A percentile compares a stretch with the other conserved stretches of the same genome.
Conservation (phyloP, 495 filamentous ascomycete genomes). For the Thozetella sp. region DNA sequence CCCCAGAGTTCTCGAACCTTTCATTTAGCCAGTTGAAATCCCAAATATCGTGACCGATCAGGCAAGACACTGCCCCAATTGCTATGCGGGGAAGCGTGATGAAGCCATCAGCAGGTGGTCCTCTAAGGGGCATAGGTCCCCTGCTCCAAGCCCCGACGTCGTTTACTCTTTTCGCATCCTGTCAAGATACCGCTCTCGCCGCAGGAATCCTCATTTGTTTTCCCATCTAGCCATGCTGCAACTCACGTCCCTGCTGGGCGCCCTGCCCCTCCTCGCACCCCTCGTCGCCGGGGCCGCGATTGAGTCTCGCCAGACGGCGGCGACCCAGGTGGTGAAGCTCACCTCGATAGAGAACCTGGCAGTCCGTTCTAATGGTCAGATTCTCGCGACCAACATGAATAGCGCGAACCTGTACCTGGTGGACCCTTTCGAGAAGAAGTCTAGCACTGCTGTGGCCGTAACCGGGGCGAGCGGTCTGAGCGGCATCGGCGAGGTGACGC, state of each 20-base stretch:
- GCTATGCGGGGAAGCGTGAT: background rate
- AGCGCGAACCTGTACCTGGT: constrained; percentile 29
- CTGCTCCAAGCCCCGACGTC: background rate
- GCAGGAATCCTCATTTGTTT: background rate
- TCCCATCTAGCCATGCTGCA: constrained; percentile 20
- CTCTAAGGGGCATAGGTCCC: background rate
- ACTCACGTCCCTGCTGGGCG: constrained; percentile 15
- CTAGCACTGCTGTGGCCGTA: constrained; percentile 27
- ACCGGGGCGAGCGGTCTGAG: constrained; percentile 32
- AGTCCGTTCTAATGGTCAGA: constrained; percentile 41
- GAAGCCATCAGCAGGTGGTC: background rate
- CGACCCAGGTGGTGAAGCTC: constrained; percentile 27
- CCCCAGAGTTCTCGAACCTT: background rate
- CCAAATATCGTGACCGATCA: background rate
- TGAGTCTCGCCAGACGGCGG: constrained; percentile 24
- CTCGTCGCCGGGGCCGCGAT: constrained; percentile 24
- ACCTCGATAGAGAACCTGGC: constrained; percentile 49
- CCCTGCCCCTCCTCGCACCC: constrained; percentile 16
- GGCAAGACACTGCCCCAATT: background rate
- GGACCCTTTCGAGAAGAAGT: constrained; percentile 30
- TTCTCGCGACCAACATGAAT: constrained; percentile 44
- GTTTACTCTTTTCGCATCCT: background rate
- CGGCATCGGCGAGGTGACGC: constrained; percentile 41
- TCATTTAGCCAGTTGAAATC: background rate
- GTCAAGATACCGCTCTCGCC: background rate